Evolutionary conservation across 257 asterid species (phyloP), one percentile per base, ranked within the genome.

Genomic region (Solanum medicagineum): DNA sequence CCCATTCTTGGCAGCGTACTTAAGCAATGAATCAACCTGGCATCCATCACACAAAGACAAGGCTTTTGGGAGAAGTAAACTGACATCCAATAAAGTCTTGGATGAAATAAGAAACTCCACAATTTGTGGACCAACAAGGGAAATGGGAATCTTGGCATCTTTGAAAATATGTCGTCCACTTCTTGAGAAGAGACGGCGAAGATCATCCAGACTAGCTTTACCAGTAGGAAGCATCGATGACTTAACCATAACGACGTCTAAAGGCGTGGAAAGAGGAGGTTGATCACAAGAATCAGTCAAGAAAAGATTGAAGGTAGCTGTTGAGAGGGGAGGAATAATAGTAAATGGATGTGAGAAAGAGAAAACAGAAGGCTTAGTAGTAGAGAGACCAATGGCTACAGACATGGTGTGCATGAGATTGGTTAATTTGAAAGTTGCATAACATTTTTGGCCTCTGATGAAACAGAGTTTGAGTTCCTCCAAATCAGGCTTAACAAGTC

Each of bases 381-480:
- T 51, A n/a, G 98, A 89, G 85, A 95, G 92, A 11, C 94, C 90
- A 81, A 95, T 81, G 4, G 98, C 98, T 0, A 95, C 97, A 3
- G 96, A 85, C 98, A 95, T 95, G 90, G 98, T 94, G 83, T 95
- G 98, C 98, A 95, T 94, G 6, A 95, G 90, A 71, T 93, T 95
- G 9, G 92, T 91, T 17, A 95, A 86, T n/a, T 87, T 91, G 91
- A 95, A 94, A 3, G 91, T 68, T 22, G 92, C 89, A 81, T 81
- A 81, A 71, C 90, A 93, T 17, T 89, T 92, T 32, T 91, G 92
- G 87, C 87, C 87, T 84, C 70, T 91, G 89, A 55, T 81, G 90
- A 94, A 95, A 71, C 77, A 22, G 8, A 95, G 7, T 2, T 89
- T 83, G 19, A 94, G 81, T 22, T 86, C 87, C 59, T 91, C 90